phyloP scores from a whole-genome alignment of 192 early-diverging fungal species.

The Backusella parvicylindrica region DNA sequence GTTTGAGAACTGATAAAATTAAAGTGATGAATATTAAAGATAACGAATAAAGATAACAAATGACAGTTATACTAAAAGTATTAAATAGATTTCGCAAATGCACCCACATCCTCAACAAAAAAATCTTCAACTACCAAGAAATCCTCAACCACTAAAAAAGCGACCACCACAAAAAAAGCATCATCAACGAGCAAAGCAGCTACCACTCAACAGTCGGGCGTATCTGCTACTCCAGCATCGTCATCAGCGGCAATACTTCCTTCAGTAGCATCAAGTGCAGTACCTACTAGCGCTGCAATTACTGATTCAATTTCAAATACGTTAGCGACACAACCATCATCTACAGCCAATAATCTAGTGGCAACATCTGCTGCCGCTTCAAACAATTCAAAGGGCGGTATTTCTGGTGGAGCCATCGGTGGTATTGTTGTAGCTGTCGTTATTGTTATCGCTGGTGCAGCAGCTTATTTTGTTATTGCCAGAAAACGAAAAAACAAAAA shows the following conservation, averaged over 20 bases:
- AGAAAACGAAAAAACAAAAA: slow-evolving; percentile 9
- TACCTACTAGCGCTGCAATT: not conserved
- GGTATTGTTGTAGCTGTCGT: slow-evolving; percentile 26
- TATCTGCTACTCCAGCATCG: not conserved
- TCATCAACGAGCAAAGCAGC: not conserved
- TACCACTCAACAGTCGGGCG: not conserved
- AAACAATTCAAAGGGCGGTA: not conserved
- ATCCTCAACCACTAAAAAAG: not conserved
- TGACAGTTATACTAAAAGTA: not conserved
- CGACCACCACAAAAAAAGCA: not conserved
- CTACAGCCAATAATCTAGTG: not conserved
- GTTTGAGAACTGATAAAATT: not conserved
- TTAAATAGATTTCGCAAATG: slow-evolving; percentile 1
- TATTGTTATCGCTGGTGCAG: slow-evolving; percentile 17
- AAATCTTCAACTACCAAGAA: not conserved
- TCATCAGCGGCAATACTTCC: not conserved
- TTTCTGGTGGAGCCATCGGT: slow-evolving; percentile 27
- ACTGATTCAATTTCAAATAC: not conserved
- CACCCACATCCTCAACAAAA: not conserved
- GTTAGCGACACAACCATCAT: not conserved
- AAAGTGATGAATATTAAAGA: not conserved
- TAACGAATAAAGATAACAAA: not conserved
- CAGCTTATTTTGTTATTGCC: slow-evolving; percentile 23
- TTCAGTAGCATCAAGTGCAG: not conserved
- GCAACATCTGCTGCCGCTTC: not conserved